Conservation (phyloP, 768 basidiomycete species). For the Collybiopsis confluens region DNA sequence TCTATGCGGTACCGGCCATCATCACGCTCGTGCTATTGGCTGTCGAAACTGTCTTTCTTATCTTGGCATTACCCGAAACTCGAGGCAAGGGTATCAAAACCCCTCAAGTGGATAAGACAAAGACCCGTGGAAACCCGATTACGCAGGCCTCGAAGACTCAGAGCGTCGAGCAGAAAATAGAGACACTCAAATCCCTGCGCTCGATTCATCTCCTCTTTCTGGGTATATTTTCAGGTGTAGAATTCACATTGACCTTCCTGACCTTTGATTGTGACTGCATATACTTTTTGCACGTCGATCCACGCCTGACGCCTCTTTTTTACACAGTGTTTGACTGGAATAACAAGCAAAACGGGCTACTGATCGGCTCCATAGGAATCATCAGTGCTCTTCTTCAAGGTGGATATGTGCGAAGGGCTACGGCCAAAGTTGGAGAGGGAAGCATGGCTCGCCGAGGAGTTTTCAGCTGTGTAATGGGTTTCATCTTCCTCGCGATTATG, state of each 20-base stretch:
- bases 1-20: conserved; percentile 87
- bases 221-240: conserved; percentile 88
- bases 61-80: conserved; percentile 80
- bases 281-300: conserved; percentile 5
- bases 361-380: conserved; percentile 87
- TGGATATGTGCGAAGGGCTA: conserved; percentile 85
- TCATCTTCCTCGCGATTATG: conserved; percentile 68
- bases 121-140: conserved; percentile 17
- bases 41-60: conserved; percentile 77
- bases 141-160: conserved; percentile 24
- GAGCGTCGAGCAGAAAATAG: conserved; percentile 47
- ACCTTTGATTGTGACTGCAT: conserved; percentile 77
- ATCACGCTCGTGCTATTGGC: conserved; percentile 76
- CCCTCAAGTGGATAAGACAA: conserved; percentile 17
- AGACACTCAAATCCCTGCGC: conserved; percentile 55
- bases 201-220: conserved; percentile 82
- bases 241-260: conserved; percentile 95
- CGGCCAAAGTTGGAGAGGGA: conserved; percentile 72
- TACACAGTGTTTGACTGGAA: conserved; percentile 81
- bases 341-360: conserved; percentile 81
- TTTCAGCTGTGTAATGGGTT: conserved; percentile 63
- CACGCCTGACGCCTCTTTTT: conserved; percentile 1
- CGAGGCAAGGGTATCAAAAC: conserved; percentile 38
- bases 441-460: conserved; percentile 83
- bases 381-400: conserved; percentile 89